phyloP scores from a whole-genome alignment of 2,329 filamentous ascomycete species.

The Fusarium abutilonis region DNA sequence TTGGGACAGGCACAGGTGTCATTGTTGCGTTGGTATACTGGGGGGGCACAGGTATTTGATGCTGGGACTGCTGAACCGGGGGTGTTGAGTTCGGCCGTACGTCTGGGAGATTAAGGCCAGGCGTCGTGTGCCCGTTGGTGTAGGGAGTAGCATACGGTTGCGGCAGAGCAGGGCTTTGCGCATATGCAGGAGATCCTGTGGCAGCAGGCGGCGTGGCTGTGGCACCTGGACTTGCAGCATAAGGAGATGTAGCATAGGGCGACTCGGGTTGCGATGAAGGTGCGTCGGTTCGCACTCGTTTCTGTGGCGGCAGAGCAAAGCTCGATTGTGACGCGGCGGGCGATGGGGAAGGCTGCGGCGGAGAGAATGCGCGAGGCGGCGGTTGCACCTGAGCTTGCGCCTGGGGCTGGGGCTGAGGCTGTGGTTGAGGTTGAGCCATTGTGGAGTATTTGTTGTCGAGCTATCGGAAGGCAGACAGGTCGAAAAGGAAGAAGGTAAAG shows the following conservation, averaged over 20 bases:
- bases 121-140: conserved; percentile 52
- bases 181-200: conserved; percentile 51
- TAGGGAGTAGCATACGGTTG: conserved; percentile 52
- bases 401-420: conserved; percentile 59
- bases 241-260: conserved; percentile 65
- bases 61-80: conserved; percentile 48
- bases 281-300: conserved; percentile 69
- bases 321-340: conserved; percentile 65
- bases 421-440: conserved; percentile 70
- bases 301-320: conserved; percentile 72
- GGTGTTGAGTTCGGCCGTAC: conserved; percentile 48
- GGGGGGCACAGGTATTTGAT: conserved; percentile 38
- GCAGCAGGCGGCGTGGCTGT: conserved; percentile 54
- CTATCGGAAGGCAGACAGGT: conserved; percentile 16
- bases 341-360: conserved; percentile 69
- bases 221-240: conserved; percentile 58
- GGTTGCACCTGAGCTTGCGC: conserved; percentile 53
- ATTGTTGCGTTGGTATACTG: conserved; percentile 44
- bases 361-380: conserved; percentile 68
- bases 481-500: conserved; percentile 26
- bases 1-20: conserved; percentile 42
- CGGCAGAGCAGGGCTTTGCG: conserved; percentile 48
- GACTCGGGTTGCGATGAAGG: conserved; percentile 73
- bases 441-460: conserved; percentile 14
- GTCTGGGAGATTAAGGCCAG: conserved; percentile 51